Conservation (phyloP, 371 early-diverging fungal genomes). For the Syncephalastrum racemosum region DNA sequence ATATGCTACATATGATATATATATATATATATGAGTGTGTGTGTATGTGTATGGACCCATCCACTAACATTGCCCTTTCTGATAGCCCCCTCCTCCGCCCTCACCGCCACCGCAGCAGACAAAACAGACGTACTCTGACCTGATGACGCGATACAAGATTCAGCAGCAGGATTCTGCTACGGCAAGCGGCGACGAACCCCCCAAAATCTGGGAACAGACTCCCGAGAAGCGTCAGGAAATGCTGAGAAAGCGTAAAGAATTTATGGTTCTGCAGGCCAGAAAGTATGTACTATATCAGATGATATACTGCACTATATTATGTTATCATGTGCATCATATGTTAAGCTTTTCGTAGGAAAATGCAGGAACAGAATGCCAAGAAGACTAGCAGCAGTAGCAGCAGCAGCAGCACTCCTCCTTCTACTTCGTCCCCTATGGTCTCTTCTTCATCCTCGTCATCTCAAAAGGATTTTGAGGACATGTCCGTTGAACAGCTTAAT, state of each 20-base stretch:
- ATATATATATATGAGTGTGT: too few species aligned
- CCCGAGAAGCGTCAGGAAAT: constrained; percentile 75
- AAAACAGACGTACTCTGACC: constrained; percentile 37
- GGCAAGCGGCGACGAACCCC: constrained; percentile 39
- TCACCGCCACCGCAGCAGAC: constrained; percentile 22
- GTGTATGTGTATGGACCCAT: neutral
- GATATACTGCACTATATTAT: too few species aligned
- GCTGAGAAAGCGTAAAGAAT: constrained; percentile 80
- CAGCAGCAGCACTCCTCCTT: neutral
- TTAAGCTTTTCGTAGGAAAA: constrained; percentile 23
- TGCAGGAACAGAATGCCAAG: constrained; percentile 35
- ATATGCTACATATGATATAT: too few species aligned
- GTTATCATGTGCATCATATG: neutral
- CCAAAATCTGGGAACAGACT: constrained; percentile 77
- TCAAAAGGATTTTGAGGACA: constrained; percentile 28
- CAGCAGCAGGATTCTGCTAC: constrained; percentile 27
- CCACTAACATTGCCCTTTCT: too few species aligned
- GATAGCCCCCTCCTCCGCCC: constrained; percentile 28
- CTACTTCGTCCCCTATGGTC: neutral
- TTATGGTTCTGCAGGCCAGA: constrained; percentile 86
- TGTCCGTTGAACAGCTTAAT: constrained; percentile 49
- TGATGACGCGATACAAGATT: constrained; percentile 55
- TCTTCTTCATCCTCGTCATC: neutral
- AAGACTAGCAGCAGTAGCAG: neutral
- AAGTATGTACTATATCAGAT: constrained; percentile 43